These are phyloP conservation scores for Scheffersomyces quercinus DNA, from an alignment of 1,139 yeast genomes.

Conservation along the genomic window DNA sequence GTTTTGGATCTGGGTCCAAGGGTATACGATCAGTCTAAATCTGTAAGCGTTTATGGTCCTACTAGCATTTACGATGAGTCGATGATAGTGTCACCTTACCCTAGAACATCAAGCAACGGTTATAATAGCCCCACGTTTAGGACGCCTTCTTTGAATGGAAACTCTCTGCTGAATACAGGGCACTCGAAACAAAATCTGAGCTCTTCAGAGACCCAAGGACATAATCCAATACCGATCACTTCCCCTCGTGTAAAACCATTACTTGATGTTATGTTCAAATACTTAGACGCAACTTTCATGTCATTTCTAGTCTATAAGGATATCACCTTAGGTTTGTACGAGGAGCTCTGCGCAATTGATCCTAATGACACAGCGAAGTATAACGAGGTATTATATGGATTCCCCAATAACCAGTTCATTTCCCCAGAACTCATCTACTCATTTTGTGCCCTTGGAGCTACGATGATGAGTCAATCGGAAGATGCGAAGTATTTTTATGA, in stretches of 20 bases:
- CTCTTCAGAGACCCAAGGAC: too few species aligned
- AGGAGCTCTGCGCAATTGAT: not conserved
- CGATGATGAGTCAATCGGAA: not conserved
- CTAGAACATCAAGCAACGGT: not conserved
- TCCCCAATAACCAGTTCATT: not conserved
- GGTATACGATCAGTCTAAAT: not conserved
- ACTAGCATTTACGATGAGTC: not conserved
- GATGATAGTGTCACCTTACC: not conserved
- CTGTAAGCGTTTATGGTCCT: not conserved
- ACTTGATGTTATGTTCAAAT: not conserved
- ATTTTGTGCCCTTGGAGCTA: not conserved
- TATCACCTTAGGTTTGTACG: not conserved
- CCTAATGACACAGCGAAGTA: not conserved
- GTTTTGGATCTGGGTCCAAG: not conserved
- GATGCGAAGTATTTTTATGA: not conserved
- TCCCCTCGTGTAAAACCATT: not conserved
- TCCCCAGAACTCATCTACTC: slow-evolving; percentile 1
- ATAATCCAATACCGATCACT: not conserved
- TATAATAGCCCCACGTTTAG: too few species aligned
- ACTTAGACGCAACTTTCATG: not conserved
- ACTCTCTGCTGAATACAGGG: too few species aligned
- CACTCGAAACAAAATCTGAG: too few species aligned
- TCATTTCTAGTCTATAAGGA: not conserved
- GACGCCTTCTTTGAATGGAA: too few species aligned
- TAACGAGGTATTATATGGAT: not conserved